Base-by-base conservation (phyloP, 2,329 filamentous ascomycete species). In the Cryphonectria radicalis region DNA sequence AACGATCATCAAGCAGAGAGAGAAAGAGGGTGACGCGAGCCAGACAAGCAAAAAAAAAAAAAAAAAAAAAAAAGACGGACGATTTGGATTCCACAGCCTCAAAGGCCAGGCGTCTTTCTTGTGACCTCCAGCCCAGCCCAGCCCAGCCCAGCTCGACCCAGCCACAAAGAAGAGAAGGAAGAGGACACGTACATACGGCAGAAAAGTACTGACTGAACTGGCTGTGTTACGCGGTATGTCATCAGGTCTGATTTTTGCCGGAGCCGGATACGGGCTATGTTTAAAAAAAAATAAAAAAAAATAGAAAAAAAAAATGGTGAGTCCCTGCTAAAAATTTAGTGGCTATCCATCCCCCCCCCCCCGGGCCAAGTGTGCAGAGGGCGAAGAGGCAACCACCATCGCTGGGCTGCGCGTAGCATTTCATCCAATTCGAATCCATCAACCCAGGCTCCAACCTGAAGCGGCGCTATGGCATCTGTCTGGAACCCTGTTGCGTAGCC, bases 1-100 rank as follows among this genome's bases (percentile, higher is more conserved):
- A 28, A 28, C 11, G 22, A 50, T n/a, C 19, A 50, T 50, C 62
- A 43, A 22, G 25, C 42, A 50, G 63, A 65, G 63, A 50, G 19
- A 65, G 22, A 50, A 43, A 65, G 43, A 50, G 17, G 63, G 63
- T n/a, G 28, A 65, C 63, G 17, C 63, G 17, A 53, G 43, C 25
- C 25, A 35, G 10, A 59, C 6, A 42, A 19, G 32, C 43, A 43
- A 63, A 35, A 28, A 17, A 19, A 50, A 63, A 35, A 28, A 17
- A 43, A 63, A 35, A 28, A 17, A 19, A 50, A 63, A 35, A 28
- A 17, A 19, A 50, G 17, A 50, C 19, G 46, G 40, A 60, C 8
- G 50, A 46, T 65, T 43, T 65, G 63, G n/a, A 22, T 14, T 50
- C 43, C 63, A 65, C 63, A 65, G 62, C 62, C 62, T 40, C 62